Evolutionary conservation across 2,329 filamentous ascomycete species (phyloP).

Genomic region (Allantophomopsis cytisporea): DNA sequence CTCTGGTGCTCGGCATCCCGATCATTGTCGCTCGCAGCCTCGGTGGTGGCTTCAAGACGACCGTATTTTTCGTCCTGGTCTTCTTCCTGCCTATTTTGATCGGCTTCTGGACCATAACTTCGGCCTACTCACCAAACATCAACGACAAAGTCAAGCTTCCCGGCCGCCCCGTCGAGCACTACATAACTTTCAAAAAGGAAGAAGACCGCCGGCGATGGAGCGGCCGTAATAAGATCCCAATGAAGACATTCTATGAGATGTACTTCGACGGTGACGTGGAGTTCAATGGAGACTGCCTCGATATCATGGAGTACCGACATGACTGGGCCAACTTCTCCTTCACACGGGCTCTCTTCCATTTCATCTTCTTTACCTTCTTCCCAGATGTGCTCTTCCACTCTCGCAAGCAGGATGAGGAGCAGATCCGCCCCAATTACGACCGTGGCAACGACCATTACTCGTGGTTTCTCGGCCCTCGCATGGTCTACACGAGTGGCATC

Average conservation of each 20-base stretch:
- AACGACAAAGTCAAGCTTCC: slow-evolving; percentile 86
- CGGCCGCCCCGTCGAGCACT: slow-evolving; percentile 79
- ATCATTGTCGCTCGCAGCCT: slow-evolving; percentile 73
- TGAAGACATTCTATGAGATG: slow-evolving; percentile 16
- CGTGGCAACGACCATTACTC: slow-evolving; percentile 19
- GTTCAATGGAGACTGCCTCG: slow-evolving; percentile 19
- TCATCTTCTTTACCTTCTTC: slow-evolving; percentile 15
- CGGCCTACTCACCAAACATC: slow-evolving; percentile 71
- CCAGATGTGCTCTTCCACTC: slow-evolving; percentile 16
- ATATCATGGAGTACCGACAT: slow-evolving; percentile 19
- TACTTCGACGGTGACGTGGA: slow-evolving; percentile 17
- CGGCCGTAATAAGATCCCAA: slow-evolving; percentile 61
- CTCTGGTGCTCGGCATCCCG: slow-evolving; percentile 57
- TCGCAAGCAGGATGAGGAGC: slow-evolving; percentile 17
- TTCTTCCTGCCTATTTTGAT: slow-evolving; percentile 67
- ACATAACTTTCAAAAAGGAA: slow-evolving; percentile 64
- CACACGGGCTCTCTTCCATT: slow-evolving; percentile 17
- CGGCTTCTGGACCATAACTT: slow-evolving; percentile 70
- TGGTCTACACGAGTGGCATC: slow-evolving; percentile 20
- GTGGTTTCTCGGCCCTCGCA: slow-evolving; percentile 20
- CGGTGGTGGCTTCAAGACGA: slow-evolving; percentile 75
- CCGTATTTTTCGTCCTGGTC: slow-evolving; percentile 73
- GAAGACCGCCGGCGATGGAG: slow-evolving; percentile 52
- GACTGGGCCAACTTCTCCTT: slow-evolving; percentile 20
- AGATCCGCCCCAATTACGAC: slow-evolving; percentile 19